A percentile compares a stretch with the other conserved stretches of the same genome.
phyloP scores from a whole-genome alignment of 768 basidiomycete genomes.

The Suillus plorans region DNA sequence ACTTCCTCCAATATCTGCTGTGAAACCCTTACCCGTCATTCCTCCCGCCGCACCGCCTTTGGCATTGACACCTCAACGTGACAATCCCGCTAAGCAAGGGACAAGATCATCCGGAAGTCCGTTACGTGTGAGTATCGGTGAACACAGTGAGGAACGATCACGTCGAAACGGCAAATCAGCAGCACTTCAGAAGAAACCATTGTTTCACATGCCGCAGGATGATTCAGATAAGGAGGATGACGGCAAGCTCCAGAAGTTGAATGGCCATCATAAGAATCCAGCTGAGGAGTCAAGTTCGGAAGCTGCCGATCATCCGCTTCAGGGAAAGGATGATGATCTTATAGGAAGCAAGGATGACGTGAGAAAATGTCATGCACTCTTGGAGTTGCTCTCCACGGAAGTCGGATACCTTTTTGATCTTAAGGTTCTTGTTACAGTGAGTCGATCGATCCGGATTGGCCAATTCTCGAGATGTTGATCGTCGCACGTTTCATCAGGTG shows the following conservation, averaged over 20 bases:
- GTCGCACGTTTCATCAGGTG: slow-evolving; percentile 43
- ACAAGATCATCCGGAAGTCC: background rate
- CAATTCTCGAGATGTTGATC: background rate
- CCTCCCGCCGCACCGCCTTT: slow-evolving; percentile 4
- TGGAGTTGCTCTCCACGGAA: slow-evolving; percentile 86
- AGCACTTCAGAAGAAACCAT: slow-evolving; percentile 3
- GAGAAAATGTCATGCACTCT: slow-evolving; percentile 69
- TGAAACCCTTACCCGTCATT: slow-evolving; percentile 14
- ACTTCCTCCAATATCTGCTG: slow-evolving; percentile 35
- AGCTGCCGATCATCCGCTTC: background rate
- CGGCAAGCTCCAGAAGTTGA: background rate
- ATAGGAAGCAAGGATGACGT: slow-evolving; percentile 41
- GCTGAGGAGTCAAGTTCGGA: background rate
- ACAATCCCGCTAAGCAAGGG: background rate
- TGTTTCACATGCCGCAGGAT: slow-evolving; percentile 20
- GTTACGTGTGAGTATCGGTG: background rate
- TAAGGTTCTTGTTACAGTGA: slow-evolving; percentile 70
- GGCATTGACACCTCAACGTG: background rate
- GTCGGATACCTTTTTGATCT: slow-evolving; percentile 79
- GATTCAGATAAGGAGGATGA: slow-evolving; percentile 19
- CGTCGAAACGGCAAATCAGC: background rate
- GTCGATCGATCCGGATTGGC: slow-evolving; percentile 18
- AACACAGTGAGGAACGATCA: background rate
- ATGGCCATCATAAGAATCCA: background rate
- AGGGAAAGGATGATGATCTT: background rate